Evolutionary conservation across 1,284 basidiomycete species (phyloP), one percentile per base, ranked within the genome.

Genomic region (Leccinum subrobustum): DNA sequence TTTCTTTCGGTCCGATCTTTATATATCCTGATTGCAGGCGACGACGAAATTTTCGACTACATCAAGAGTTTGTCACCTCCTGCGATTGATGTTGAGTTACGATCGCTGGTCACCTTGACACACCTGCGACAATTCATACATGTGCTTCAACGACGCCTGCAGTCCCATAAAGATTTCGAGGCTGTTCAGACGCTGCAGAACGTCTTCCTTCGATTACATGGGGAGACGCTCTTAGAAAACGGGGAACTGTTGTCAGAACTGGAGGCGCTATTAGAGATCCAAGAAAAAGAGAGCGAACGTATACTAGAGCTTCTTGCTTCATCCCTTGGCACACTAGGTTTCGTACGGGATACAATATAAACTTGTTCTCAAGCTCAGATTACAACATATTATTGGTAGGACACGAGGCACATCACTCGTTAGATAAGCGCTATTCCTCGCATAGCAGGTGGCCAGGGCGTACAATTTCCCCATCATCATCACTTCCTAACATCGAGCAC

Each of bases 181-280:
- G 95, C 94, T 8, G 92, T 98, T 2, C 95, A 99, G 75, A 87
- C 95, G 0, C 82, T 96, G 72, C 83, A 96, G 66, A 87, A 84
- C 63, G 90, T 96, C 1, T 93, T 97, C 74, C 77, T 98, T 25
- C 84, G 84, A 18, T 82, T 94, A 59, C 96, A 99, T 71, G 89
- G 89, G 1, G 95, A 98, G 61, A 78, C 88, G 1, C 77, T 98
- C 33, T 80, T 95, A 35, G 80, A 77, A 23, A 92, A 92, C 69
- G 67, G 72, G 39, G 92, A 93, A 71, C 67, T 95, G 60, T 76
- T 77, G 58, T 70, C 69, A 1, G 81, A 81, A 20, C 69, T 96
- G 65, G 79, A 86, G 67, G 76, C 70, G 58, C 72, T 96, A 59
- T 75, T 81, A 64, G 78, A 77, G 20, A 83, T 86, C 59, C 93